Conservation (phyloP, 2,329 filamentous ascomycete species). For the Balansia obtecta region DNA sequence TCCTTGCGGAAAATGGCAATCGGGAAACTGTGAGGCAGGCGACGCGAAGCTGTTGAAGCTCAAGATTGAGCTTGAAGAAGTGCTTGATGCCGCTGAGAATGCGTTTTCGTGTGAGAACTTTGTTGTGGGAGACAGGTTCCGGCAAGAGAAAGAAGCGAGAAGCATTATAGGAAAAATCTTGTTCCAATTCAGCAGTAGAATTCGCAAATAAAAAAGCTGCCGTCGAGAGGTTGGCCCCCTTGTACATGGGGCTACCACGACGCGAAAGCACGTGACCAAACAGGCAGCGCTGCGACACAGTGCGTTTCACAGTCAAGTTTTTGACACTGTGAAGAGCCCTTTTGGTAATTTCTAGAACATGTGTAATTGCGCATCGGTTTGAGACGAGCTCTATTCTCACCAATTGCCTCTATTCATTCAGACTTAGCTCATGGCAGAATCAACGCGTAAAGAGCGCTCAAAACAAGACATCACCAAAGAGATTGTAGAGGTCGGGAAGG, state of each 20-base stretch:
- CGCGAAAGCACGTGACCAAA: slow-evolving; percentile 17
- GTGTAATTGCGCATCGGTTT: neutral
- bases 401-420: neutral
- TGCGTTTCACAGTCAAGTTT: neutral
- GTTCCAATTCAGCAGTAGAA: neutral
- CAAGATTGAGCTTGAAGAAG: slow-evolving; percentile 29
- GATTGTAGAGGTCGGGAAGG: slow-evolving; percentile 28
- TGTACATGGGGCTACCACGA: slow-evolving; percentile 2
- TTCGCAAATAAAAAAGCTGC: neutral
- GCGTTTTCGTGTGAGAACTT: neutral
- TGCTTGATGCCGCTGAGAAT: slow-evolving; percentile 16
- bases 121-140: neutral
- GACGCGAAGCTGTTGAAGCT: slow-evolving; percentile 38
- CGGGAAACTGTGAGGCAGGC: slow-evolving; percentile 74
- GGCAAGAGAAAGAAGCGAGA: neutral
- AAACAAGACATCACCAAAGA: slow-evolving; percentile 21
- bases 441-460: slow-evolving; percentile 9
- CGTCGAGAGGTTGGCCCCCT: neutral
- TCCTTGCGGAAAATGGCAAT: slow-evolving; percentile 57
- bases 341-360: neutral
- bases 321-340: slow-evolving; percentile 1
- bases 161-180: neutral
- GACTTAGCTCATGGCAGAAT: slow-evolving; percentile 15
- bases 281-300: neutral
- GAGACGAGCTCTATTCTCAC: neutral